Conservation (phyloP, 2,329 filamentous ascomycete species). For the Thielaviopsis euricoi region DNA sequence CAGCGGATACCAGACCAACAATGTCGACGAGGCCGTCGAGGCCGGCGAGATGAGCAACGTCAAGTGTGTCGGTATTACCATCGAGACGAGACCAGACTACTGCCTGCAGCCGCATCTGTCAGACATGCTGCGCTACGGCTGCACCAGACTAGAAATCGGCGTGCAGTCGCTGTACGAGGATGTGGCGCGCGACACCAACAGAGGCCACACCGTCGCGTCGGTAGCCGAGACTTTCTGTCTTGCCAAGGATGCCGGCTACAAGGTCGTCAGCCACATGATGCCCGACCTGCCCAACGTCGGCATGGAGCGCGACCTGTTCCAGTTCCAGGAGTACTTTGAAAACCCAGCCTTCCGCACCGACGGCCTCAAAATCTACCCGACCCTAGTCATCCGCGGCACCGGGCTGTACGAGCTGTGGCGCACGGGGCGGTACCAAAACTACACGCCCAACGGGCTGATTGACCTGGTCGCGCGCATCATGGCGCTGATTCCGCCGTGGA, state of each 20-base stretch:
- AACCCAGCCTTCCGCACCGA: slow-evolving; percentile 93
- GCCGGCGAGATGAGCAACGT: slow-evolving; percentile 93
- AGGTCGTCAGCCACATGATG: slow-evolving; percentile 99
- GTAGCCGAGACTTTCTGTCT: slow-evolving; percentile 94
- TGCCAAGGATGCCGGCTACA: slow-evolving; percentile 97
- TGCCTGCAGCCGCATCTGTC: slow-evolving; percentile 90
- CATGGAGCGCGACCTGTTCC: slow-evolving; percentile 92
- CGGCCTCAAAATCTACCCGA: slow-evolving; percentile 95
- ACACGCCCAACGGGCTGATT: slow-evolving; percentile 90
- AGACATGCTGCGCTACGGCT: slow-evolving; percentile 94
- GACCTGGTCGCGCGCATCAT: slow-evolving; percentile 94
- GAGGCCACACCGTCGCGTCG: slow-evolving; percentile 86
- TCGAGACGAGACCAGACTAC: slow-evolving; percentile 93
- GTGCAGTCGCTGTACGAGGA: slow-evolving; percentile 97
- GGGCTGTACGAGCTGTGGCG: slow-evolving; percentile 96
- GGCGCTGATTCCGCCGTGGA: slow-evolving; percentile 91
- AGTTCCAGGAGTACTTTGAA: slow-evolving; percentile 96
- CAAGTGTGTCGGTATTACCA: slow-evolving; percentile 97
- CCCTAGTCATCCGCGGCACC: slow-evolving; percentile 88
- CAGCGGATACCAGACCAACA: slow-evolving; percentile 83
- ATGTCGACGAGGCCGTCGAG: slow-evolving; percentile 88
- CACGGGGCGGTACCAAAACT: slow-evolving; percentile 94
- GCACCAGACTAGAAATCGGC: slow-evolving; percentile 83
- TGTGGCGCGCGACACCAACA: slow-evolving; percentile 92
- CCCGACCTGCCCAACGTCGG: slow-evolving; percentile 94